phyloP scores from a whole-genome alignment of 192 early-diverging fungal species.

The Rhizoclosmatium globosum region DNA sequence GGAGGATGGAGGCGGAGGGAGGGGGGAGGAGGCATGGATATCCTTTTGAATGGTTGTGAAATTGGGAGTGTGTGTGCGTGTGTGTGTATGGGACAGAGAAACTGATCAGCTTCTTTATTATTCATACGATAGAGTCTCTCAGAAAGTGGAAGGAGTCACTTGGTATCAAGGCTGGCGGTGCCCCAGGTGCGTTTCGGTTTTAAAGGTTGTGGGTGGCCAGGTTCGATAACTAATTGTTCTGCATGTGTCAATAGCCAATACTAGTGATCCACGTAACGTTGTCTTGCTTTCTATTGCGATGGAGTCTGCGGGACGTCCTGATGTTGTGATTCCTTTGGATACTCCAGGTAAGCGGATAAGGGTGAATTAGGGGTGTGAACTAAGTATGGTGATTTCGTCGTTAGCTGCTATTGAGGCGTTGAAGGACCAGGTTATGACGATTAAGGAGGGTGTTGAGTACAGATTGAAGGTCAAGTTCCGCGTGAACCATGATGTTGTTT shows the following conservation, averaged over 20 bases:
- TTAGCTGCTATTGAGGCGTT: conserved; percentile 71
- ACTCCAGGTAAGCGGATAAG: conserved; percentile 62
- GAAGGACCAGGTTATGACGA: conserved; percentile 78
- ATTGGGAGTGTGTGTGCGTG: too few relatives aligned
- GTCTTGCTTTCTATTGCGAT: conserved; percentile 75
- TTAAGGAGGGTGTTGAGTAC: conserved; percentile 97
- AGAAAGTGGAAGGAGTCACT: conserved; percentile 97
- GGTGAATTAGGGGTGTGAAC: neutral
- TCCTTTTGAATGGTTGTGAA: too few relatives aligned
- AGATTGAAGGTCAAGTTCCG: conserved; percentile 92
- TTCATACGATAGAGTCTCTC: conserved; percentile 73
- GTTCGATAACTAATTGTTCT: too few relatives aligned
- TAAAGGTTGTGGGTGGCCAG: too few relatives aligned
- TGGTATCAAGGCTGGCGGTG: conserved; percentile 70
- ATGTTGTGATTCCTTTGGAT: conserved; percentile 83
- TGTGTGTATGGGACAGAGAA: too few relatives aligned
- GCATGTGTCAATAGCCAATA: conserved; percentile 4
- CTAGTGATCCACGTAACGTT: conserved; percentile 78
- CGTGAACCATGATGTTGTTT: conserved; percentile 94
- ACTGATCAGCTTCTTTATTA: neutral
- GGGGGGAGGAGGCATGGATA: neutral
- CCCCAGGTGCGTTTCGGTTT: conserved; percentile 41
- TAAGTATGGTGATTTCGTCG: conserved; percentile 8
- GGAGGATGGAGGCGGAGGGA: neutral
- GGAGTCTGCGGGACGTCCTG: conserved; percentile 75